phyloP scores from a whole-genome alignment of 352 stramenopile species.

The Phytophthora crassamura region DNA sequence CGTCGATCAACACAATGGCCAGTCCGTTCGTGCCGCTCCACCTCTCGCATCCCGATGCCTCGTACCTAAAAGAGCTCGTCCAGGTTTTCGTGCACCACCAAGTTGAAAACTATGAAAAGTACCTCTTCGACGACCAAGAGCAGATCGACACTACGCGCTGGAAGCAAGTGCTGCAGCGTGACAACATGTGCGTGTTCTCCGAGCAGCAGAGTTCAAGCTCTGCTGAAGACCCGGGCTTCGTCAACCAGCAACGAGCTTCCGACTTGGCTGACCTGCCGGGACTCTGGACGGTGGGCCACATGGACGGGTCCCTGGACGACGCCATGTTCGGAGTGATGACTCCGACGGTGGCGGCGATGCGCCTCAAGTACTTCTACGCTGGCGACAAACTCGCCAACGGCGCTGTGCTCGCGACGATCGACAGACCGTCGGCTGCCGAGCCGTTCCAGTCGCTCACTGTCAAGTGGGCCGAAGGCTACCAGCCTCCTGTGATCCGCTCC shows the following conservation, averaged over 20 bases:
- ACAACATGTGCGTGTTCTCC: slow-evolving; percentile 39
- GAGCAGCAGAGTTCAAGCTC: slow-evolving; percentile 14
- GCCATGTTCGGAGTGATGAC: slow-evolving; percentile 54
- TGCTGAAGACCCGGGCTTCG: slow-evolving; percentile 6
- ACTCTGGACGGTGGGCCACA: slow-evolving; percentile 33
- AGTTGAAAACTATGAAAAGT: slow-evolving; percentile 36
- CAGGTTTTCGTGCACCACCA: slow-evolving; percentile 39
- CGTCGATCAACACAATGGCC: slow-evolving; percentile 11
- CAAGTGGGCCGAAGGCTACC: slow-evolving; percentile 54
- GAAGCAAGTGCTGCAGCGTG: slow-evolving; percentile 37
- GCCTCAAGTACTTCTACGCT: slow-evolving; percentile 49
- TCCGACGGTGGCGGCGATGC: slow-evolving; percentile 46
- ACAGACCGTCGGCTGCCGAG: slow-evolving; percentile 36
- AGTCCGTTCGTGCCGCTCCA: slow-evolving; percentile 39
- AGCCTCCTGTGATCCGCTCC: slow-evolving; percentile 32
- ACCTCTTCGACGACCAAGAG: slow-evolving; percentile 35
- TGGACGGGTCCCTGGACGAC: slow-evolving; percentile 42
- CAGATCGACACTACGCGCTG: slow-evolving; percentile 37
- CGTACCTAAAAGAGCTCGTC: slow-evolving; percentile 39
- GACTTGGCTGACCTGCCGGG: slow-evolving; percentile 27
- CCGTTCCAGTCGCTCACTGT: slow-evolving; percentile 58
- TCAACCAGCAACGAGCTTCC: slow-evolving; percentile 19
- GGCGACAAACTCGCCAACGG: slow-evolving; percentile 43
- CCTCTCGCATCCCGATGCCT: slow-evolving; percentile 26
- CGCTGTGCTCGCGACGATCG: slow-evolving; percentile 44